A percentile compares a stretch with the other conserved stretches of the same genome.
Evolutionary conservation across 352 stramenopile species (phyloP).

Genomic region (Globisporangium emineosum): DNA sequence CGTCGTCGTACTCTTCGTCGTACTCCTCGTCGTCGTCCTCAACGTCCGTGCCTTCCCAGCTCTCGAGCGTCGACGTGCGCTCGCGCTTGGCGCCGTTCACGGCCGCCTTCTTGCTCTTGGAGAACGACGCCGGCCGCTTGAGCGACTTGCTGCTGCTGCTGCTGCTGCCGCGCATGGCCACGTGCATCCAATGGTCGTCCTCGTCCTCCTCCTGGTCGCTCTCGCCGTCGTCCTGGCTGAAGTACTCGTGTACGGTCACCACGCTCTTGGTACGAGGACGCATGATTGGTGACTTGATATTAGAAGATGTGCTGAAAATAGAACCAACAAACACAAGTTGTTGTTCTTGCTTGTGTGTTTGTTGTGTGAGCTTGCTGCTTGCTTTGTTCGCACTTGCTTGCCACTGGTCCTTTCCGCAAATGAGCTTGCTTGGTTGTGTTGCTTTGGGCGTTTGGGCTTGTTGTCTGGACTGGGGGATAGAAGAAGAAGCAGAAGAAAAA

Average conservation of each 20-base stretch:
- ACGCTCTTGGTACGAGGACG: constrained; percentile 71
- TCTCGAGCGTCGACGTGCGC: constrained; percentile 57
- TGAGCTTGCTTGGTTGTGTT: neutral
- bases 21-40: constrained; percentile 55
- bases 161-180: constrained; percentile 29
- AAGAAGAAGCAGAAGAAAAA: constrained; percentile 3
- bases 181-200: constrained; percentile 49
- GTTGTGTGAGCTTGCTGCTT: neutral
- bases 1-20: constrained; percentile 30
- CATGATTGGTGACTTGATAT: constrained; percentile 31
- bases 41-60: constrained; percentile 49
- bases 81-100: constrained; percentile 23
- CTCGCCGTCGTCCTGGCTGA: constrained; percentile 49
- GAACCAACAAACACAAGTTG: constrained; percentile 1
- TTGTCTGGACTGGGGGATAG: neutral
- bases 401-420: constrained; percentile 4
- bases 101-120: constrained; percentile 27
- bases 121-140: constrained; percentile 19
- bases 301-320: neutral
- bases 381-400: neutral
- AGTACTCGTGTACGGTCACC: constrained; percentile 72
- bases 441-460: neutral
- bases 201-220: constrained; percentile 41
- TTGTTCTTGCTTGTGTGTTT: constrained; percentile 3
- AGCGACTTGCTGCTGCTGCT: constrained; percentile 10